Base-by-base conservation (phyloP, 2,329 filamentous ascomycete species). In the Fusarium veterinarium region DNA sequence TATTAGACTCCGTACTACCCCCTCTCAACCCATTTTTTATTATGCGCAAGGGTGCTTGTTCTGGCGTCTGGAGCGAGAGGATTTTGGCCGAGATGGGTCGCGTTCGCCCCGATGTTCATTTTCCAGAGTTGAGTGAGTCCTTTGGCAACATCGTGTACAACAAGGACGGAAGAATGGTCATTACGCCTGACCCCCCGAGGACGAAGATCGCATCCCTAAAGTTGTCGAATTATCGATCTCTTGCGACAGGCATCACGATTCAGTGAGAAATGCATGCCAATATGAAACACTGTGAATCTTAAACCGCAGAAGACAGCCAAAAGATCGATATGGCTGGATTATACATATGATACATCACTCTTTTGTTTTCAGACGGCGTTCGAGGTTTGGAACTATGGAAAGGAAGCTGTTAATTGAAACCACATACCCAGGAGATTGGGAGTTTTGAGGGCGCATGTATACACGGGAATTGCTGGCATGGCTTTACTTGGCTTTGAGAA, bases 11-110 rank as follows among this genome's bases (percentile, higher is more conserved):
- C 5, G 89, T 91, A 6, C 86, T 92, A 19, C 92, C 91, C 7
- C 88, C 91, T 3, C 82, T 94, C 8, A 94, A 94, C 75, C 92
- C 92, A 0, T 93, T 91, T 77, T 95, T 94, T 78, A 83, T 91
- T 62, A 82, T 94, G 45, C 83, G 86, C 38, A 84, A 90, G 51
- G 87, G 88, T 41, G 82, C 84, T 75, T 92, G 90, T 75, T 90
- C 89, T 2, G 92, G 92, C 9, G 87, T 95, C 4, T 95, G 92
- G 92, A 94, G 90, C 77, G 88, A 92, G 13, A 79, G 83, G 12
- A 93, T 94, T 49, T 82, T 94, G 14, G 83, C 87, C 30, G 86
- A 89, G 64, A 86, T 95, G 59, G 84, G 85, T 37, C 83, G 84
- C 41, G 86, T 88, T 17, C 87, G 92, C 10, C 91, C 92, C 1